phyloP scores from a whole-genome alignment of 2,329 filamentous ascomycete species.

The Claviceps humidiphila region DNA sequence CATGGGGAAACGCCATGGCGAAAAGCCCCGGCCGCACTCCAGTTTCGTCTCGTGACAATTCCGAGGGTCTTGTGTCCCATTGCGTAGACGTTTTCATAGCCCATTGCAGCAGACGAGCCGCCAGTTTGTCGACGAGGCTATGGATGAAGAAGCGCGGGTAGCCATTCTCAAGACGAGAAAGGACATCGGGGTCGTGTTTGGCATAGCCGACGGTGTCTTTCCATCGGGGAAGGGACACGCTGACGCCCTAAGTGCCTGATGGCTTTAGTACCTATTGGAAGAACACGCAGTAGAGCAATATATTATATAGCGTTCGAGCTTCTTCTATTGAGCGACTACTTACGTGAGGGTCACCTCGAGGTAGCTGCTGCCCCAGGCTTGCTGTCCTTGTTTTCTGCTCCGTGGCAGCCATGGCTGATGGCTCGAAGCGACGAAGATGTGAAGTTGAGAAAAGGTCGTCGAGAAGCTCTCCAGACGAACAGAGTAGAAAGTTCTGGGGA shows the following conservation, averaged over 20 bases:
- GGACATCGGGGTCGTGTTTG: conserved; percentile 9
- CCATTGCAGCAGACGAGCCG: conserved; percentile 10
- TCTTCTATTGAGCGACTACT: not conserved
- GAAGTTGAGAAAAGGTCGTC: not conserved
- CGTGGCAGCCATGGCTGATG: not conserved
- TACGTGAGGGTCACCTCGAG: not conserved
- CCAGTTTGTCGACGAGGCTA: conserved; percentile 11
- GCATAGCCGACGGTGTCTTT: conserved; percentile 14
- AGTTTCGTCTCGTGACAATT: not conserved
- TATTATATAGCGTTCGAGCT: too few species aligned
- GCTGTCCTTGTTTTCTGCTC: not conserved
- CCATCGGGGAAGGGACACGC: conserved; percentile 19
- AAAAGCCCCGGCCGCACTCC: not conserved
- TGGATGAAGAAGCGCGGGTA: conserved; percentile 18
- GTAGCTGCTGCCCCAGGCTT: not conserved
- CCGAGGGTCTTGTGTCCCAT: not conserved
- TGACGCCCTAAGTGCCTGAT: conserved; percentile 12
- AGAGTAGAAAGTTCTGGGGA: conserved; percentile 14
- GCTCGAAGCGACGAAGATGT: not conserved
- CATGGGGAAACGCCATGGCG: conserved; percentile 9
- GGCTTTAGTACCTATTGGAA: not conserved
- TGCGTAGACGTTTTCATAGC: not conserved
- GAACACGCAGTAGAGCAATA: not conserved
- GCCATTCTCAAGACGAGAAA: conserved; percentile 13
- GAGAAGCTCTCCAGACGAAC: not conserved